These are phyloP conservation scores for Microsporum audouinii DNA, from an alignment of 2,329 filamentous ascomycete species.

Conservation along the genomic window DNA sequence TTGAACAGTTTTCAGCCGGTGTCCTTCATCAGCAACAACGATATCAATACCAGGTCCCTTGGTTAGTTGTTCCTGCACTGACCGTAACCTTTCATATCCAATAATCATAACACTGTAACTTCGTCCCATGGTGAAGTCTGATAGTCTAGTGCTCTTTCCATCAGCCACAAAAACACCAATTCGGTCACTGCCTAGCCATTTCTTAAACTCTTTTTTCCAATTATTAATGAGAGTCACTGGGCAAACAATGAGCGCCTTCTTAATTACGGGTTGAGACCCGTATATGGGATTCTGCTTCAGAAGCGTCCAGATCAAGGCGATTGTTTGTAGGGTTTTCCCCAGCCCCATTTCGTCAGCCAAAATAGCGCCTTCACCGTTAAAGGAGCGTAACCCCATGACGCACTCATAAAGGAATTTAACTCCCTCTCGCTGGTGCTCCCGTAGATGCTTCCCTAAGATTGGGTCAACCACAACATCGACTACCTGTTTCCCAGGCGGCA, in stretches of 20 bases:
- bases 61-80: conserved; percentile 53
- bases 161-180: conserved; percentile 58
- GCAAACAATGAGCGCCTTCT: conserved; percentile 61
- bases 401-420: conserved; percentile 64
- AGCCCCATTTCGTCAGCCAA: conserved; percentile 67
- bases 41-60: conserved; percentile 55
- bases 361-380: conserved; percentile 57
- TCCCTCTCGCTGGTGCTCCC: conserved; percentile 58
- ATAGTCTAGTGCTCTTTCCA: conserved; percentile 48
- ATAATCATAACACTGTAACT: conserved; percentile 62
- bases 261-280: conserved; percentile 49
- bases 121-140: conserved; percentile 57
- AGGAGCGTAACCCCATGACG: conserved; percentile 59
- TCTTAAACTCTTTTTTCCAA: conserved; percentile 61
- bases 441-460: conserved; percentile 49
- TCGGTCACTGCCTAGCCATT: conserved; percentile 61
- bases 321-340: conserved; percentile 63
- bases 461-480: conserved; percentile 66
- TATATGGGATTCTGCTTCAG: conserved; percentile 60
- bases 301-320: conserved; percentile 59
- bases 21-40: conserved; percentile 58
- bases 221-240: conserved; percentile 62
- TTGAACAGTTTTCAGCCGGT: conserved; percentile 55
- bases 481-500: conserved; percentile 51
- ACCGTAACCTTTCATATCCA: conserved; percentile 58